Base-by-base conservation (phyloP, 2,329 filamentous ascomycete genomes). In the Exophiala mesophila region DNA sequence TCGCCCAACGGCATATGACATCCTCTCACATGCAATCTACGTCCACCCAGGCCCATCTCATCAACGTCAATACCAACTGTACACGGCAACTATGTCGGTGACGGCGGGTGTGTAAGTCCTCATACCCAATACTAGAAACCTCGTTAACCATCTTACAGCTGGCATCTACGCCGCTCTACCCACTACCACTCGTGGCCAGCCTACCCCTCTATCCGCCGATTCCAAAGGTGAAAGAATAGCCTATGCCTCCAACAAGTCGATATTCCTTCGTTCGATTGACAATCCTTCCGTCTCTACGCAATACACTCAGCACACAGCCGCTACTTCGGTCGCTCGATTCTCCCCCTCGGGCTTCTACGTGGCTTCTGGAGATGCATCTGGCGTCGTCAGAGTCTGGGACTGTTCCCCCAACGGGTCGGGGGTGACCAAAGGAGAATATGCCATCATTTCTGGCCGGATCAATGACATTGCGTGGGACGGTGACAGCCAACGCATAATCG, bases 401-500 rank as follows among this genome's bases (percentile, higher is more conserved):
- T 78, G 76, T 52, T 81, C 85, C 9, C 83, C 90, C 41, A 86
- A 88, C 55, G 88, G 88, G 33, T 51, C 50, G 3, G 55, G 54
- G 21, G 86, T 83, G 58, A 95, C 88, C 33, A 94, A 94, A 66
- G 87, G 89, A 54, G 90, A 97, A 66, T 97, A 95, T 67, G 77
- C 81, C 60, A 96, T 97, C 66, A 89, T 97, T 59, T 88, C 86
- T 23, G 92, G 92, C 9, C 83, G 87, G 40, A 90, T 98, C 68
- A 94, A 95, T 62, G 92, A 98, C 63, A 80, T 98, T 53, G 90
- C 88, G 1, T 98, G 92, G 89, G 92, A 97, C 59, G 90, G 89
- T 44, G 92, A 98, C 66, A 94, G 86, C 48, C 89, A 96, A 70
- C 83, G 92, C 36, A 83, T 98, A 60, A 96, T 97, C 58, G 92